These are phyloP conservation scores for Ceratobasidium sp. DNA, from an alignment of 1,284 basidiomycete genomes.

Conservation along the genomic window DNA sequence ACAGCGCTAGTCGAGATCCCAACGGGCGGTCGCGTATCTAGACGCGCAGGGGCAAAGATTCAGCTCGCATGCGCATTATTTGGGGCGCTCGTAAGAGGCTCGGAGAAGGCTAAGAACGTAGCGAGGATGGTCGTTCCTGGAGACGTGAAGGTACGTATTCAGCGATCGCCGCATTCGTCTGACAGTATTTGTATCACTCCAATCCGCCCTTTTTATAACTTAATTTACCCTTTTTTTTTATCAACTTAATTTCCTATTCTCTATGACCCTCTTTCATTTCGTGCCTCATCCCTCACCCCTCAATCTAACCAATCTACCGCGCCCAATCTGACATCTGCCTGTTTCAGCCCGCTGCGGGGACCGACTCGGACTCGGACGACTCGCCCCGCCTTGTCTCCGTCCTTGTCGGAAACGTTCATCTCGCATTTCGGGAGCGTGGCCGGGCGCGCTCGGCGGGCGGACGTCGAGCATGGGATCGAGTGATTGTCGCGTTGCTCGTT, in stretches of 20 bases:
- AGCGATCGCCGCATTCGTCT: not conserved
- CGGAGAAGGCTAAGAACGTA: constrained; percentile 63
- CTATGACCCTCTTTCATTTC: constrained; percentile 51
- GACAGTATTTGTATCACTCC: not conserved
- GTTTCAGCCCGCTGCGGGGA: constrained; percentile 46
- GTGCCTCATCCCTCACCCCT: constrained; percentile 42
- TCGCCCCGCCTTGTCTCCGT: constrained; percentile 60
- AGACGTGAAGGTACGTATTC: not conserved
- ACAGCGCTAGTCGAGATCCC: constrained; percentile 59
- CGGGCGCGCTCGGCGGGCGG: constrained; percentile 60
- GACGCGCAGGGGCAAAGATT: constrained; percentile 16
- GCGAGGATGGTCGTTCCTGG: constrained; percentile 57
- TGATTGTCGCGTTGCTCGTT: constrained; percentile 87
- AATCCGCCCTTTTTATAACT: not conserved
- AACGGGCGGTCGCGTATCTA: constrained; percentile 43
- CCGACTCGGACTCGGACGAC: constrained; percentile 62
- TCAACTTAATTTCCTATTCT: not conserved
- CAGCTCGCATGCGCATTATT: constrained; percentile 59
- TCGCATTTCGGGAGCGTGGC: constrained; percentile 63
- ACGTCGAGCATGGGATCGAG: constrained; percentile 84
- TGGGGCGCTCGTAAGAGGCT: constrained; percentile 61
- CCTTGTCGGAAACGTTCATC: constrained; percentile 64
- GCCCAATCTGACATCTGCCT: no score
- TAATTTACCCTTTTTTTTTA: no score
- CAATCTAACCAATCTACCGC: no score